Evolutionary conservation across 805 yeast genomes (phyloP).

Genomic region (Alloascoidea hylecoeti): DNA sequence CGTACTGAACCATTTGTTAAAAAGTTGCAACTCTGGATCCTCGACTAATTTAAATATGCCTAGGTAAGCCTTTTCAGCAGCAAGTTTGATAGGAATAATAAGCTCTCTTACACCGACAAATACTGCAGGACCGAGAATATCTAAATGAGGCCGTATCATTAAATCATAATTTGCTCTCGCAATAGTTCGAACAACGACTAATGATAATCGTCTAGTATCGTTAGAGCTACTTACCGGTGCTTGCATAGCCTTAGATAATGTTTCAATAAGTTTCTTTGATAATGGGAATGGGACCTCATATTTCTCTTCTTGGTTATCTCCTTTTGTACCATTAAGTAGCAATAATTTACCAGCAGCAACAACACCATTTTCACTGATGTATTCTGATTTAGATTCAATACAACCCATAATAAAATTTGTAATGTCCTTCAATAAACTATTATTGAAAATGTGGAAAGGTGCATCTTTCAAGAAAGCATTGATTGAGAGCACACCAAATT

Average conservation of each 20-base stretch:
- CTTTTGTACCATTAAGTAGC: conserved; percentile 30
- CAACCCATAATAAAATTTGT: conserved; percentile 33
- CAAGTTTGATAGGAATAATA: conserved; percentile 83
- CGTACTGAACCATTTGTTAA: conserved; percentile 48
- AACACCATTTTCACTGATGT: conserved; percentile 62
- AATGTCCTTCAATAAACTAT: conserved; percentile 35
- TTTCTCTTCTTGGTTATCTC: conserved; percentile 23
- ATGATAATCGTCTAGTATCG: conserved; percentile 69
- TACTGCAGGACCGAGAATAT: conserved; percentile 48
- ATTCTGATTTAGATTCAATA: conserved; percentile 25
- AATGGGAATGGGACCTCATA: conserved; percentile 21
- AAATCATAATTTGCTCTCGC: conserved; percentile 43
- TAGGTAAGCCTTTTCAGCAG: conserved; percentile 84
- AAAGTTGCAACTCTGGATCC: conserved; percentile 35
- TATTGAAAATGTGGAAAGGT: conserved; percentile 44
- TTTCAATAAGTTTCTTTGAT: conserved; percentile 27
- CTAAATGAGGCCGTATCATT: conserved; percentile 34
- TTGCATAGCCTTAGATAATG: conserved; percentile 32
- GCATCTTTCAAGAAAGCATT: conserved; percentile 74
- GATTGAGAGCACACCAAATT: conserved; percentile 56
- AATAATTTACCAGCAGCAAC: conserved; percentile 74
- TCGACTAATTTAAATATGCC: conserved; percentile 61
- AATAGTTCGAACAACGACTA: conserved; percentile 64
- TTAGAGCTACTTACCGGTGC: conserved; percentile 45
- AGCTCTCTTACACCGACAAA: conserved; percentile 77